Percentiles rank a stretch among this genome's conserved stretches.
These are phyloP conservation scores for Lomentospora prolificans DNA, from an alignment of 2,329 filamentous ascomycete genomes.

Conservation along the genomic window DNA sequence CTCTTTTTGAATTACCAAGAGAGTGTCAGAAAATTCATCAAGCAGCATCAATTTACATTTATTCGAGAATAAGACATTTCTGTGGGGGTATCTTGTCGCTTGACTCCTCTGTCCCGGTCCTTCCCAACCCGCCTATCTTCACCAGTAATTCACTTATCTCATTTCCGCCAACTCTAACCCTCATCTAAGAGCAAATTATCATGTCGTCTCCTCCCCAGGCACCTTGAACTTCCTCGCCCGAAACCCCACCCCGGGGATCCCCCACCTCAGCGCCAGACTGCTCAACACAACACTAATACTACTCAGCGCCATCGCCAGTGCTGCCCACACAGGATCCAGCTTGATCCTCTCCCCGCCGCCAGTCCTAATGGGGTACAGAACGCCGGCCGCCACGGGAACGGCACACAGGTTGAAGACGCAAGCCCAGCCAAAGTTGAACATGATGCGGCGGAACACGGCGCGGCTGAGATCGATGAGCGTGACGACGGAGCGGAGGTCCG, in stretches of 20 bases:
- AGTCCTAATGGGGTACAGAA: constrained; percentile 51
- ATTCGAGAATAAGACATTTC: too few species aligned
- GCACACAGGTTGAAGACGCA: constrained; percentile 71
- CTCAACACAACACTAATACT: constrained; percentile 82
- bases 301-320: constrained; percentile 84
- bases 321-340: constrained; percentile 76
- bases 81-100: too few species aligned
- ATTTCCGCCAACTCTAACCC: too few species aligned
- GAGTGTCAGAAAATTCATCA: too few species aligned
- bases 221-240: constrained; percentile 20
- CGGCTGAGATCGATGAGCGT: constrained; percentile 63
- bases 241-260: constrained; percentile 34
- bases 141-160: too few species aligned
- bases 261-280: constrained; percentile 59
- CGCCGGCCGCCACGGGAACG: constrained; percentile 72
- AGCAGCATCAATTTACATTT: too few species aligned
- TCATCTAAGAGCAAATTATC: background rate
- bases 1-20: too few species aligned
- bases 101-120: background rate
- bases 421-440: constrained; percentile 81
- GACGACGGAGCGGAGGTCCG: constrained; percentile 58
- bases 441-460: constrained; percentile 66
- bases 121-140: background rate
- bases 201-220: background rate
- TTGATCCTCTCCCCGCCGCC: constrained; percentile 44